Conservation (phyloP, 2,329 filamentous ascomycete genomes). For the Tolypocladium ophioglossoides region DNA sequence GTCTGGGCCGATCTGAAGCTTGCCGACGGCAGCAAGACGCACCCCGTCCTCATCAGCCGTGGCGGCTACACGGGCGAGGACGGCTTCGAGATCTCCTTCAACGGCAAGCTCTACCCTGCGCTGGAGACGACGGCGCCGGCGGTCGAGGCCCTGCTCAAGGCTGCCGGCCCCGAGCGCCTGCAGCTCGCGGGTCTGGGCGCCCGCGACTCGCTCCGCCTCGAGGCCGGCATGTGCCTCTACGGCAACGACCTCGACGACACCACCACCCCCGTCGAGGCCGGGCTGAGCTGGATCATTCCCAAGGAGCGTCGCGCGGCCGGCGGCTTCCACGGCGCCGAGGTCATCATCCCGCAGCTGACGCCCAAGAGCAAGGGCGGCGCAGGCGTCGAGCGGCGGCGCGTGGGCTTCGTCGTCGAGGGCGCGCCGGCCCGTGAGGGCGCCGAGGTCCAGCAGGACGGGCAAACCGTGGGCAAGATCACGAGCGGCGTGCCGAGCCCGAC, state of each 20-base stretch:
- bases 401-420: constrained; percentile 75
- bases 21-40: constrained; percentile 32
- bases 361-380: constrained; percentile 60
- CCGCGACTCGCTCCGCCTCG: constrained; percentile 81
- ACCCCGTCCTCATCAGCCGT: constrained; percentile 57
- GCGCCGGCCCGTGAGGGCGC: constrained; percentile 86
- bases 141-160: constrained; percentile 57
- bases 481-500: constrained; percentile 85
- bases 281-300: constrained; percentile 68
- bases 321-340: constrained; percentile 76
- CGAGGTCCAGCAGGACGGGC: constrained; percentile 56
- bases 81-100: constrained; percentile 89
- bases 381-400: constrained; percentile 60
- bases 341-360: constrained; percentile 67
- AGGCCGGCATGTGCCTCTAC: constrained; percentile 99
- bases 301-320: constrained; percentile 58
- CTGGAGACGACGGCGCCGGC: constrained; percentile 36
- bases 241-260: constrained; percentile 88
- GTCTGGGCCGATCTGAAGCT: constrained; percentile 55
- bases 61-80: constrained; percentile 97
- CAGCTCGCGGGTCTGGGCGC: constrained; percentile 83
- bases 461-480: constrained; percentile 70
- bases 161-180: constrained; percentile 50
- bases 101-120: constrained; percentile 28
- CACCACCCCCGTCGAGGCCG: constrained; percentile 49